These are phyloP conservation scores for Entelexis sorbosivorans DNA, from an alignment of 1,139 yeast species.

Conservation along the genomic window DNA sequence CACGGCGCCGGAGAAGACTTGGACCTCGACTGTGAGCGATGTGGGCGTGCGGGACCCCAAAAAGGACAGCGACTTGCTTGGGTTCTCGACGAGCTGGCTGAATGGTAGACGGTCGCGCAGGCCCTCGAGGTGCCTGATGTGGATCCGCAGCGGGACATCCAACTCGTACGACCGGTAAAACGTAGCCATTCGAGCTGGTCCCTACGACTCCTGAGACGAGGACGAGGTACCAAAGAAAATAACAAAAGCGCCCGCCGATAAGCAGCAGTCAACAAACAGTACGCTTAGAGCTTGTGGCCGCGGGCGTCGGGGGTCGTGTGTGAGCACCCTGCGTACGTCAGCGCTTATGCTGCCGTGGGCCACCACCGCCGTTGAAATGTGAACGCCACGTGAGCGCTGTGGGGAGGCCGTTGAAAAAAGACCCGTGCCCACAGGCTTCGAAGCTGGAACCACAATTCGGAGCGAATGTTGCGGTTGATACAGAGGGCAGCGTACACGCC, in stretches of 20 bases:
- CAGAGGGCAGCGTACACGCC: neutral
- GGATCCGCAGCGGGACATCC: conserved; percentile 44
- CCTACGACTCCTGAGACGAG: neutral
- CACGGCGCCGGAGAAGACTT: conserved; percentile 50
- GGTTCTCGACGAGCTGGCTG: conserved; percentile 47
- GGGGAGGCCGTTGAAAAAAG: neutral
- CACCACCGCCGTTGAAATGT: neutral
- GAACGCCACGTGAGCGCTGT: neutral
- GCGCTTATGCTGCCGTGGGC: neutral
- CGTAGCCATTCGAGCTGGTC: conserved; percentile 2
- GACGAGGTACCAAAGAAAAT: too few species aligned
- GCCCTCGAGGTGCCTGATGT: conserved; percentile 39
- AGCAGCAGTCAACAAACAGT: too few species aligned
- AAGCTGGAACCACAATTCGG: neutral
- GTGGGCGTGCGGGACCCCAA: conserved; percentile 21
- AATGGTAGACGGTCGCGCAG: conserved; percentile 37
- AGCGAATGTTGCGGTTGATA: conserved; percentile 1
- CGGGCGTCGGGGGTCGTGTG: neutral
- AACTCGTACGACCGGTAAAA: conserved; percentile 72
- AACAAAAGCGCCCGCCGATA: too few species aligned
- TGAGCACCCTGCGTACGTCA: neutral
- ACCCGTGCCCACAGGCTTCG: neutral
- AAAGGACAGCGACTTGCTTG: conserved; percentile 28
- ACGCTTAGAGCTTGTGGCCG: neutral
- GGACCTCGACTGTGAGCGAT: conserved; percentile 47